A percentile compares a stretch with the other conserved stretches of the same genome.
These are phyloP conservation scores for Phytopythium delawarense DNA, from an alignment of 352 stramenopile species.

Conservation along the genomic window DNA sequence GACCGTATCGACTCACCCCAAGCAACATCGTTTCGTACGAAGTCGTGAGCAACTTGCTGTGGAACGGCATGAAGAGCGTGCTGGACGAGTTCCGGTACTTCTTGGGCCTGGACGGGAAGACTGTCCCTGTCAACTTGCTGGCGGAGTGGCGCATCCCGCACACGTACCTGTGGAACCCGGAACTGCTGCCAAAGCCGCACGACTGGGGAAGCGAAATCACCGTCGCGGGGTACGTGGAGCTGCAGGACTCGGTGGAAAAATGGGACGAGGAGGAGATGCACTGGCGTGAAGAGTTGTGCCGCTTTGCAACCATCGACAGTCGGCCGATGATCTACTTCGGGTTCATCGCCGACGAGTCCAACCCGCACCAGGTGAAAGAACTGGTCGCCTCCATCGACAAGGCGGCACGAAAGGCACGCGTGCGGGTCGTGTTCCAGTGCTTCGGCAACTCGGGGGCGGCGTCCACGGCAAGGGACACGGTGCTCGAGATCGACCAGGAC, in stretches of 20 bases:
- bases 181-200: constrained; percentile 24
- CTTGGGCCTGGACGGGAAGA: constrained; percentile 27
- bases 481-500: constrained; percentile 47
- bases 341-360: constrained; percentile 45
- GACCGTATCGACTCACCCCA: constrained; percentile 34
- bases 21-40: constrained; percentile 42
- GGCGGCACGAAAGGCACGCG: constrained; percentile 27
- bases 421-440: constrained; percentile 61
- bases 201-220: constrained; percentile 41
- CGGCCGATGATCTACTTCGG: constrained; percentile 36
- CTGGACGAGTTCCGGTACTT: constrained; percentile 35
- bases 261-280: constrained; percentile 22
- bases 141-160: constrained; percentile 39
- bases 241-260: constrained; percentile 16
- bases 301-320: constrained; percentile 23
- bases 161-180: constrained; percentile 40
- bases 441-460: constrained; percentile 27
- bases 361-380: constrained; percentile 24
- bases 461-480: constrained; percentile 18
- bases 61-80: constrained; percentile 22
- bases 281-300: constrained; percentile 25
- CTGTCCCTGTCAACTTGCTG: constrained; percentile 24
- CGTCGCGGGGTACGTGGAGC: constrained; percentile 34
- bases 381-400: constrained; percentile 39
- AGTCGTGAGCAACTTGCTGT: constrained; percentile 34